Evolutionary conservation across 345 rosid genomes (phyloP).

Genomic region (Acer saccharum): DNA sequence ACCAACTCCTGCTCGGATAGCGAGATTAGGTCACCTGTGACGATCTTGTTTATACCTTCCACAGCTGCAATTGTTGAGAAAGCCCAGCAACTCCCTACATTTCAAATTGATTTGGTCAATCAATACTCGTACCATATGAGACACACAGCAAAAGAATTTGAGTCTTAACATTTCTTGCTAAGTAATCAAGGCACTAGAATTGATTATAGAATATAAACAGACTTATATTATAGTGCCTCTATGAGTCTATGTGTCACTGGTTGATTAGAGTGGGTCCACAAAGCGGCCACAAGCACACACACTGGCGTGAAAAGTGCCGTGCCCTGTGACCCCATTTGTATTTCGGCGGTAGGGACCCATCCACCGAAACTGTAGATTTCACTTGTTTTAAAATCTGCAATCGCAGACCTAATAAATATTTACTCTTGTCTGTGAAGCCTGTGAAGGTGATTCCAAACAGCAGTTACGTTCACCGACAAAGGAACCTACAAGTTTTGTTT

Average conservation of each 20-base stretch:
- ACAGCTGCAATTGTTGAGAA: slow-evolving; percentile 87
- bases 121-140: background rate
- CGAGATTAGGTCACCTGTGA: slow-evolving; percentile 68
- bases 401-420: background rate
- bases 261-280: background rate
- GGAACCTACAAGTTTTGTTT: background rate
- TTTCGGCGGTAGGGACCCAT: background rate
- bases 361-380: no score
- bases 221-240: background rate
- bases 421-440: background rate
- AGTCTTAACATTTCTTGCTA: background rate
- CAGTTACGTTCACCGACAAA: background rate
- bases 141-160: background rate
- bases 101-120: slow-evolving; percentile 5
- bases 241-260: background rate
- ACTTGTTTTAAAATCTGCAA: no score
- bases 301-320: background rate
- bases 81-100: slow-evolving; percentile 98
- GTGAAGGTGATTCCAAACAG: background rate
- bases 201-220: no score
- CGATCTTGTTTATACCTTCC: slow-evolving; percentile 90
- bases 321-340: background rate
- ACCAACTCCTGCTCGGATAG: slow-evolving; percentile 95
- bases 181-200: no score
- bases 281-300: background rate